These are phyloP conservation scores for Talinum fruticosum DNA, from an alignment of 148 eudicot genomes.

Conservation along the genomic window DNA sequence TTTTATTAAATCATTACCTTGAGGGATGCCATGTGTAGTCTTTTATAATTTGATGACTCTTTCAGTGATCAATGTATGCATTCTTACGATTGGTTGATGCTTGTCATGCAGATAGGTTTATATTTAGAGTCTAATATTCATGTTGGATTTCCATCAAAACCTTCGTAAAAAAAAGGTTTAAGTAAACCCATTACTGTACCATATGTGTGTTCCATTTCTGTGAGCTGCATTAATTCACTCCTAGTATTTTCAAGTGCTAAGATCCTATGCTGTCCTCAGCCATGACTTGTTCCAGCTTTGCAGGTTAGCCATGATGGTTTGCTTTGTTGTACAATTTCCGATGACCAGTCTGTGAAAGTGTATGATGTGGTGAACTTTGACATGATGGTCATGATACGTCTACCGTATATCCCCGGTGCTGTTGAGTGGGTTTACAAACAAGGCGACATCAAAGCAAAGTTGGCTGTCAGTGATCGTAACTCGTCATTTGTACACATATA, in stretches of 20 bases:
- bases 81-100: neutral
- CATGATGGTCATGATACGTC: conserved; percentile 96
- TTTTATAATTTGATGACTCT: no score
- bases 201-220: neutral
- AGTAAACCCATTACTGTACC: neutral
- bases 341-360: conserved; percentile 79
- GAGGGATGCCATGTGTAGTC: neutral
- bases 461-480: conserved; percentile 83
- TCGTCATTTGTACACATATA: conserved; percentile 83
- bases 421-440: conserved; percentile 94
- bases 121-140: neutral
- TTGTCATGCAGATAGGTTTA: neutral
- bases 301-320: conserved; percentile 95
- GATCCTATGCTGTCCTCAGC: conserved; percentile 22
- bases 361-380: conserved; percentile 96
- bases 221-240: neutral
- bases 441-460: conserved; percentile 87
- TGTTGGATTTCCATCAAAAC: neutral
- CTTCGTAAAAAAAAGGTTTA: neutral
- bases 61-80: neutral
- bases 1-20: neutral
- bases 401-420: conserved; percentile 76
- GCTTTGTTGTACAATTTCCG: conserved; percentile 93
- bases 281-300: conserved; percentile 42
- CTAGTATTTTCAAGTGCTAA: neutral